Conservation (phyloP, 441 rosid species). For the Iberis amara region DNA sequence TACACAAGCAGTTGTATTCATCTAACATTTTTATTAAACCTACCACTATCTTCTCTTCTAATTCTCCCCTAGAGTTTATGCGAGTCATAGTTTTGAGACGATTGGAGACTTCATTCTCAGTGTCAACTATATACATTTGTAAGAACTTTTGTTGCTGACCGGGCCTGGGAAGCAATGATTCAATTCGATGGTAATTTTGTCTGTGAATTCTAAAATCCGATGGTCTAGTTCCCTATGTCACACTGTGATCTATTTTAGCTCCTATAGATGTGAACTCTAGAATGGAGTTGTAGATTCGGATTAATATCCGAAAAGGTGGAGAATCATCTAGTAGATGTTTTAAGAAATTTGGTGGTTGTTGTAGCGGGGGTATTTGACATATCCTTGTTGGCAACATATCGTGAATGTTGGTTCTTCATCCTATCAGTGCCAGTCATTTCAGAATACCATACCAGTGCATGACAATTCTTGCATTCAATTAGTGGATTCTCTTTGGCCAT, state of each 20-base stretch:
- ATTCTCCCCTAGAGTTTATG: not conserved
- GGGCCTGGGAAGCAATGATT: not conserved
- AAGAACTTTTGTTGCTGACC: not conserved
- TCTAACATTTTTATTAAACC: not conserved
- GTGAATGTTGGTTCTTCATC: not conserved
- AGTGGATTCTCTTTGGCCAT: too few species aligned
- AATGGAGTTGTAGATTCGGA: not conserved
- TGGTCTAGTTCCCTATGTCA: not conserved
- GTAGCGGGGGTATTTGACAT: not conserved
- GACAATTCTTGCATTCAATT: too few species aligned
- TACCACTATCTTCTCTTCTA: not conserved
- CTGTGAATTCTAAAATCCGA: not conserved
- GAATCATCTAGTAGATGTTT: too few species aligned
- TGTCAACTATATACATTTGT: not conserved
- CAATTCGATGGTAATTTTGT: not conserved
- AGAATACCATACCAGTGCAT: not conserved
- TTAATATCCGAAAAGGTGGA: not conserved
- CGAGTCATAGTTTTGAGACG: not conserved
- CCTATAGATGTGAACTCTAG: conserved; percentile 1
- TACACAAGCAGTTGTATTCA: not conserved
- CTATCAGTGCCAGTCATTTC: not conserved
- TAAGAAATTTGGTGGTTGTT: not conserved
- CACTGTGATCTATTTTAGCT: not conserved
- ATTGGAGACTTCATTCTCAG: not conserved
- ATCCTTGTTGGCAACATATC: not conserved